Evolutionary conservation across 345 rosid genomes (phyloP), one percentile per base, ranked within the genome.

Genomic region (Pistacia vera): DNA sequence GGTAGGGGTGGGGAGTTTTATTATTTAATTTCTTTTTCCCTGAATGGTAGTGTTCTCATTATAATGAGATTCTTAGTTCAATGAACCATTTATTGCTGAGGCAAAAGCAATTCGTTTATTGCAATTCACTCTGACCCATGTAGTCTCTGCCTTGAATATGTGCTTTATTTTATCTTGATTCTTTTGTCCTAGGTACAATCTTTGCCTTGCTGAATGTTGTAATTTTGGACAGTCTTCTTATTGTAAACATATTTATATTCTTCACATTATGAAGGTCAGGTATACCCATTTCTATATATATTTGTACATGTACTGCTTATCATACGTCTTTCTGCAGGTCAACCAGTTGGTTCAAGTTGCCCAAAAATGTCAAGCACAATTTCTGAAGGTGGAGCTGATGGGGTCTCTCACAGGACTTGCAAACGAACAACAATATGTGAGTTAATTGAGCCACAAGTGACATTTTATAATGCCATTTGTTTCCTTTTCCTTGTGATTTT

Each of bases 321-420:
- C 9, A 30, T 8, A n/a, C 35, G 54, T 55, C 30, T 28, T 60
- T 56, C 74, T 84, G 78, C 87, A 96, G 99, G 98, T 96, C 66
- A 93, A 87, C 85, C 97, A 96, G 79, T 78, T 93, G 79, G 92
- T 96, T 57, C 97, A 96, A 85, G 97, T 93, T 71, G 99, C 93
- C 3, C 97, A 93, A 71, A 96, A 93, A 74, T 96, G 99, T 75
- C 99, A 96, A 93, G 88, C 91, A 90, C 98, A 66, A 82, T 96
- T 61, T 81, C 93, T 81, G 95, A 92, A 85, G 85, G 97, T 83
- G 98, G 97, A 78, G 81, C 95, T 63, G 98, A 92, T 77, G 98
- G 98, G 69, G 86, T 89, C 48, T 95, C 92, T 73, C 95, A 88
- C 95, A 92, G 83, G 99, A 93, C 80, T 81, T 92, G 82, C 99